Conservation (phyloP, 768 basidiomycete species). For the Amanita jacksonii region DNA sequence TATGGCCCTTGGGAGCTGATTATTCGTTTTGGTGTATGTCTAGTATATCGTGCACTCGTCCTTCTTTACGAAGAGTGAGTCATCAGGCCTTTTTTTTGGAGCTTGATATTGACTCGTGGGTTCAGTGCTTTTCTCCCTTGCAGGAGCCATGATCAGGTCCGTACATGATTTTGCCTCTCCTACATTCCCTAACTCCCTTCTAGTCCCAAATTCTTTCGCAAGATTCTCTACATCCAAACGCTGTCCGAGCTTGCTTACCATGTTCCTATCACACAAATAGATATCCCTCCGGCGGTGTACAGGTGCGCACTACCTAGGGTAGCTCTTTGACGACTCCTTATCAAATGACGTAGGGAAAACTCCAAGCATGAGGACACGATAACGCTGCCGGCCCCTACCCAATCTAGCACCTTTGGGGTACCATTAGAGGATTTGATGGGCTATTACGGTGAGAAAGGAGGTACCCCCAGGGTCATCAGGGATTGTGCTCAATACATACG, state of each 20-base stretch:
- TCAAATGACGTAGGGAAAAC: slow-evolving; percentile 50
- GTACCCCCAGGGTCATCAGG: slow-evolving; percentile 70
- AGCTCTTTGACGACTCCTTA: background rate
- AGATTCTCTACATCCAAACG: slow-evolving; percentile 67
- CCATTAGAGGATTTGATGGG: slow-evolving; percentile 82
- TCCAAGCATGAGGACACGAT: slow-evolving; percentile 65
- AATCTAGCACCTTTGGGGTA: slow-evolving; percentile 67
- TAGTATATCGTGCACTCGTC: slow-evolving; percentile 69
- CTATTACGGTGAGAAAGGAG: slow-evolving; percentile 70
- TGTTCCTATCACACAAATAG: slow-evolving; percentile 81
- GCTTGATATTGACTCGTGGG: too few relatives aligned
- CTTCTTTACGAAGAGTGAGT: slow-evolving; percentile 72
- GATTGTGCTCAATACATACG: slow-evolving; percentile 68
- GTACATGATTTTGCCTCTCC: slow-evolving; percentile 4
- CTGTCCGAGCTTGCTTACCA: slow-evolving; percentile 68
- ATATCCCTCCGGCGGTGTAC: slow-evolving; percentile 76
- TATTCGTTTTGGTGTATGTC: too few relatives aligned
- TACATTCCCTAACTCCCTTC: background rate
- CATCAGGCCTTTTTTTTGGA: background rate
- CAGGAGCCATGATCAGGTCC: slow-evolving; percentile 83
- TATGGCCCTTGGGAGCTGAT: background rate
- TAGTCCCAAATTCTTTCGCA: slow-evolving; percentile 86
- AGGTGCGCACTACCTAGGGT: slow-evolving; percentile 39
- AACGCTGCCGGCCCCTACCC: slow-evolving; percentile 47
- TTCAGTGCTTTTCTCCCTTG: slow-evolving; percentile 80